These are phyloP conservation scores for Didymella segeticola DNA, from an alignment of 2,329 filamentous ascomycete genomes.

Conservation along the genomic window DNA sequence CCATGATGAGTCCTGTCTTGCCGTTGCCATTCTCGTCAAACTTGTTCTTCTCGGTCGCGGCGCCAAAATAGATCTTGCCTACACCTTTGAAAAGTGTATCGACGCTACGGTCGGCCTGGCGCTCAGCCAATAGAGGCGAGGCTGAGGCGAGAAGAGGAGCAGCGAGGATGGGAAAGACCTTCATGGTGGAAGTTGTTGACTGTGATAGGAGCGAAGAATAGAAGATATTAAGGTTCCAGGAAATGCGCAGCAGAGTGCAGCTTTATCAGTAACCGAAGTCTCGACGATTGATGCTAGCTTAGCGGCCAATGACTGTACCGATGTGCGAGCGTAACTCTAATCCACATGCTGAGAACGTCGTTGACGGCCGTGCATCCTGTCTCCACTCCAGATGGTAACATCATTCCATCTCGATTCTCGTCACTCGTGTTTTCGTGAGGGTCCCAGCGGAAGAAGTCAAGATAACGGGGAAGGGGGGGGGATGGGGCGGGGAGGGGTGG, in stretches of 20 bases:
- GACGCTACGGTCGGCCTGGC: neutral
- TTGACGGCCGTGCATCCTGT: too few relatives aligned
- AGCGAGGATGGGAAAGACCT: neutral
- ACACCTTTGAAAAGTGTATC: neutral
- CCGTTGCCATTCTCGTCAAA: conserved; percentile 57
- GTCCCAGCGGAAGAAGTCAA: too few relatives aligned
- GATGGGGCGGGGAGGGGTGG: too few relatives aligned
- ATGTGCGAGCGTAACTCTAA: neutral
- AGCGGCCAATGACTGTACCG: neutral
- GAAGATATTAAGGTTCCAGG: too few relatives aligned
- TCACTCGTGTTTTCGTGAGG: too few relatives aligned
- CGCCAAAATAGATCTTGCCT: conserved; percentile 72
- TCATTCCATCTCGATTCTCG: too few relatives aligned
- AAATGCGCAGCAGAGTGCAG: neutral
- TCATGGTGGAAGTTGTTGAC: neutral
- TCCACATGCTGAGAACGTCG: too few relatives aligned
- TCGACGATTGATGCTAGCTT: neutral
- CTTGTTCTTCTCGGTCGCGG: conserved; percentile 62
- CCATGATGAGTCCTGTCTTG: conserved; percentile 64
- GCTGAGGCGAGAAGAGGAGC: neutral
- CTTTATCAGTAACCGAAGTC: neutral
- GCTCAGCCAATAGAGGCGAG: neutral
- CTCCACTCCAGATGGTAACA: too few relatives aligned
- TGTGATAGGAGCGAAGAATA: neutral
- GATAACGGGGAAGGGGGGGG: too few relatives aligned